Evolutionary conservation across 2,329 filamentous ascomycete species (phyloP), one percentile per base, ranked within the genome.

Genomic region (Apiospora phragmitis): DNA sequence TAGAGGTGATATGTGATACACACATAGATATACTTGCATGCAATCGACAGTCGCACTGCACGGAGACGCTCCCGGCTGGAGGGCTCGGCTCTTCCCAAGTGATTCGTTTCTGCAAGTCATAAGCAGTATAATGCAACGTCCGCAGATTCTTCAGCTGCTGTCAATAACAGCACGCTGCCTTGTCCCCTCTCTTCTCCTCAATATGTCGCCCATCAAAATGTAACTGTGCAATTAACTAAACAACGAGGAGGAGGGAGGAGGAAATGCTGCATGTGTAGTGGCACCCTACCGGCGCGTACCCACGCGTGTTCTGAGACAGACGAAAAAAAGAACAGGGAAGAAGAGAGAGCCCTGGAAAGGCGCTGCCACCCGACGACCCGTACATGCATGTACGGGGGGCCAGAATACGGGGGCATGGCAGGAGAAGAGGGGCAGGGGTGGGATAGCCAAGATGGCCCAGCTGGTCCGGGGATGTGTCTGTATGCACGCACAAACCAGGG

Each of bases 81-180:
- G 51, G 51, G 29, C 18, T 35, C 29, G 29, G 51, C 51, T 59
- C 29, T 35, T 32, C 26, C 51, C 51, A 35, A 32, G 1, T 59
- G 51, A 35, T 35, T 59, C 51, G 29, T 59, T 59, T 59, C 51
- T 59, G 51, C 55, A 38, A 62, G 29, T 62, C 55, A 62, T 62
- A 62, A 62, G 55, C 55, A 62, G 55, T 62, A 62, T 62, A 62
- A 62, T 62, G 38, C 55, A 62, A 62, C 55, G 55, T 38, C 51
- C 29, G 4, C 24, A 7, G 16, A 6, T 7, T 32, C 18, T n/a
- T n/a, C n/a, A n/a, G n/a, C n/a, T 11, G 26, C 51, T 59, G 14
- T 59, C 51, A 32, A 21, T 14, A 14, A 11, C 29, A 29, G 5
- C 8, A 21, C 7, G 4, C 47, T 51, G 26, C 7, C 16, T 21